These are phyloP conservation scores for Paraleonurus japonicus DNA, from an alignment of 257 asterid species.

Conservation along the genomic window DNA sequence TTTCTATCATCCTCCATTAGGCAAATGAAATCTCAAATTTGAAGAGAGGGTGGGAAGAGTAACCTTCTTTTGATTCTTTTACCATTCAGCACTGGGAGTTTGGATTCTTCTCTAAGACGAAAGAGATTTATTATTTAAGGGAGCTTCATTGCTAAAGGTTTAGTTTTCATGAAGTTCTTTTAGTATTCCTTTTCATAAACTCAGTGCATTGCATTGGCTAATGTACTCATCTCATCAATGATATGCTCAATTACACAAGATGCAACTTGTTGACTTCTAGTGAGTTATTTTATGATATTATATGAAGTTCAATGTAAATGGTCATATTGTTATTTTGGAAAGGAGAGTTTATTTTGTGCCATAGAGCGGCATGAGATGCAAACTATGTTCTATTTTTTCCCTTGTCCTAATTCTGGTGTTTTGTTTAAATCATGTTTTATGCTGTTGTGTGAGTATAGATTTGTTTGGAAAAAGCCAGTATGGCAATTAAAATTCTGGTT, in stretches of 20 bases:
- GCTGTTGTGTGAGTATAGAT: not conserved
- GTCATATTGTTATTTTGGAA: not conserved
- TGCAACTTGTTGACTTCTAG: slow-evolving; percentile 15
- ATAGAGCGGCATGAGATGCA: slow-evolving; percentile 5
- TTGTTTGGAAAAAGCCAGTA: not conserved
- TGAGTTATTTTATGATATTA: not conserved
- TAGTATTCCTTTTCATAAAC: not conserved
- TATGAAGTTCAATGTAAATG: not conserved
- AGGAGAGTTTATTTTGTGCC: not conserved
- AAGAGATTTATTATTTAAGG: not conserved
- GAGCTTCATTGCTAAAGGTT: not conserved
- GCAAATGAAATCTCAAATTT: not conserved
- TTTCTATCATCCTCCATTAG: slow-evolving; percentile 13
- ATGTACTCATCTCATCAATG: not conserved
- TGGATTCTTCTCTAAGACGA: not conserved
- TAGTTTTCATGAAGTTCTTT: not conserved
- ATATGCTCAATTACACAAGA: slow-evolving; percentile 3
- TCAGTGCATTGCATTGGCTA: not conserved
- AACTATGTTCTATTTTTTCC: not conserved
- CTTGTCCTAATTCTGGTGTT: not conserved
- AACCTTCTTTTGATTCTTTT: not conserved
- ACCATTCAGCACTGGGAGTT: not conserved
- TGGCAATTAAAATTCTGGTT: not conserved
- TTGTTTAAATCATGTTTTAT: not conserved
- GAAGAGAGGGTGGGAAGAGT: slow-evolving; percentile 9